Conservation (phyloP, 306 rosid species). For the Citrullus amarus region DNA sequence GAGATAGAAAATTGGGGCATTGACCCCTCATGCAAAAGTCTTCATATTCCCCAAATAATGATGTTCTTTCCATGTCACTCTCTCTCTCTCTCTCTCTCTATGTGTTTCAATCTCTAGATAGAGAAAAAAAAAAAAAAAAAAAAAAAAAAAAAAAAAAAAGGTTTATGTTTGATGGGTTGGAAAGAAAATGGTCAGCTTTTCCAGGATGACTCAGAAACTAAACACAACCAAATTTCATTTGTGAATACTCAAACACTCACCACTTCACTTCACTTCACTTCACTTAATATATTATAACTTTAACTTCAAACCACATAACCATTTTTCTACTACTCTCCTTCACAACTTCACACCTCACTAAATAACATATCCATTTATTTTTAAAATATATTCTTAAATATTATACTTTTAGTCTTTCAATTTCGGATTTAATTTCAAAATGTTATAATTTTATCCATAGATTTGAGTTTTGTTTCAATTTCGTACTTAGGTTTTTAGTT, state of each 20-base stretch:
- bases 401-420: no score
- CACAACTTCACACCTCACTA: no score
- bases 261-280: background rate
- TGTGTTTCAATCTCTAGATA: background rate
- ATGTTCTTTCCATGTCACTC: slow-evolving; percentile 4
- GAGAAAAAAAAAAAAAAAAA: background rate
- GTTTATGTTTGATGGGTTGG: slow-evolving; percentile 1
- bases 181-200: slow-evolving; percentile 4
- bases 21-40: slow-evolving; percentile 12
- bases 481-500: no score
- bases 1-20: background rate
- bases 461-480: no score
- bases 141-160: background rate
- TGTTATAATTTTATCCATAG: no score
- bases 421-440: no score
- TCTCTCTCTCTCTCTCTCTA: background rate
- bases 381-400: no score
- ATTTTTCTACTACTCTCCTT: no score
- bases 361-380: no score
- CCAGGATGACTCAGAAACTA: background rate
- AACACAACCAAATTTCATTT: background rate
- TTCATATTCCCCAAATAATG: slow-evolving; percentile 10
- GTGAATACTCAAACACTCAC: background rate
- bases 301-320: no score
- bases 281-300: no score